phyloP scores from a whole-genome alignment of 1,284 basidiomycete species.

The Marasmius oreades region DNA sequence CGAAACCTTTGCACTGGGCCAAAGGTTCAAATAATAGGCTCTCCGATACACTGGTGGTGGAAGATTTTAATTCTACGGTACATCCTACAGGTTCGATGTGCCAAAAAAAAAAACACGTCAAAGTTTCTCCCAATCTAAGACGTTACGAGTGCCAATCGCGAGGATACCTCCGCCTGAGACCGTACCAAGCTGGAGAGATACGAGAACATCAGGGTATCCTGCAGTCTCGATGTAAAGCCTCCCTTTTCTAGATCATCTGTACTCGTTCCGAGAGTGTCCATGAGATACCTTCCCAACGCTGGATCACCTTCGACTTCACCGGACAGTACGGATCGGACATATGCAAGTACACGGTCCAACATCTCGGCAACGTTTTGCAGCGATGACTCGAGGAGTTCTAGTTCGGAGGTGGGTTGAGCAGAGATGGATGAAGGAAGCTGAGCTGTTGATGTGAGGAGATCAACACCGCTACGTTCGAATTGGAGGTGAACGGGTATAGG shows the following conservation, averaged over 20 bases:
- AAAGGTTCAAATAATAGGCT: too few species aligned
- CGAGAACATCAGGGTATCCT: constrained; percentile 93
- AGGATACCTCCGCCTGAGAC: constrained; percentile 91
- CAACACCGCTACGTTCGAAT: constrained; percentile 85
- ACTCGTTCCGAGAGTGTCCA: constrained; percentile 81
- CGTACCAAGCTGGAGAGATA: constrained; percentile 94
- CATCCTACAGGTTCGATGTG: not conserved
- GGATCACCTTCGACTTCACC: constrained; percentile 83
- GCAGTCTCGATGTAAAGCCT: constrained; percentile 73
- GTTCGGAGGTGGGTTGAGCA: constrained; percentile 52
- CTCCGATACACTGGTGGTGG: too few species aligned
- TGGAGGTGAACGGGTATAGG: constrained; percentile 83
- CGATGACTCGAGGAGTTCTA: constrained; percentile 70
- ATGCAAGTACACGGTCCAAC: constrained; percentile 82
- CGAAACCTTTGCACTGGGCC: too few species aligned
- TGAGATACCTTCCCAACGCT: constrained; percentile 87
- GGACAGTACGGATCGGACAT: constrained; percentile 81
- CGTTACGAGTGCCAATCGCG: constrained; percentile 79
- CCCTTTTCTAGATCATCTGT: constrained; percentile 67
- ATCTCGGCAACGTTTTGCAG: constrained; percentile 72
- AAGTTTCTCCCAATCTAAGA: constrained; percentile 18
- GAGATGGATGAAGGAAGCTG: constrained; percentile 46
- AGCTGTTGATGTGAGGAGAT: constrained; percentile 66
- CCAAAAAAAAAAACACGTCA: not conserved
- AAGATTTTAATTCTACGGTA: not conserved